These are phyloP conservation scores for Phyllachora maydis DNA, from an alignment of 2,329 filamentous ascomycete species.

Conservation along the genomic window DNA sequence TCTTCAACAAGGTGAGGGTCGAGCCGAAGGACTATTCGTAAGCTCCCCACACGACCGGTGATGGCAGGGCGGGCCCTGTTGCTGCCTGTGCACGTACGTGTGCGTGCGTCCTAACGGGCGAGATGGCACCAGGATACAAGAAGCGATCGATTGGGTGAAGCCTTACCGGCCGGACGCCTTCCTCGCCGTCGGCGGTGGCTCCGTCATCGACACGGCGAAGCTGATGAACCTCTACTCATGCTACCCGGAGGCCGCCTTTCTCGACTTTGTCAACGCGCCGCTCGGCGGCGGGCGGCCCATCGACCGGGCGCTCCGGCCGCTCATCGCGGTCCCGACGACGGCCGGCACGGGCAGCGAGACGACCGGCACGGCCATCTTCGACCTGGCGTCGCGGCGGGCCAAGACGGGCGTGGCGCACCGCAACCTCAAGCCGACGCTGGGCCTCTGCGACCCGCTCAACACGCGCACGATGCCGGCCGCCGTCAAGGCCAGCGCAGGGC, in stretches of 20 bases:
- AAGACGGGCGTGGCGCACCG: constrained; percentile 95
- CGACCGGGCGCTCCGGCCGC: constrained; percentile 46
- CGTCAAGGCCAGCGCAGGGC: constrained; percentile 75
- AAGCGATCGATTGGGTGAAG: constrained; percentile 75
- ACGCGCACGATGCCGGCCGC: constrained; percentile 90
- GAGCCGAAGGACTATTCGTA: constrained; percentile 91
- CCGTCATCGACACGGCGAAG: constrained; percentile 95
- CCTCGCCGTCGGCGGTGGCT: constrained; percentile 78
- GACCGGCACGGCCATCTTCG: constrained; percentile 94
- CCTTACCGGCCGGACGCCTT: constrained; percentile 71
- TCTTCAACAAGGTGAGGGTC: constrained; percentile 63
- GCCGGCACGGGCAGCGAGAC: constrained; percentile 84
- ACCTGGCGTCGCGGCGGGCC: constrained; percentile 69
- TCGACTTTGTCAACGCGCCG: constrained; percentile 95
- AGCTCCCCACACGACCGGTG: constrained; percentile 13
- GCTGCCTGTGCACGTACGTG: constrained; percentile 2
- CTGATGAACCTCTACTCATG: constrained; percentile 92
- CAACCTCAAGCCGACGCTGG: constrained; percentile 84
- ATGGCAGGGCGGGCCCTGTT: background rate
- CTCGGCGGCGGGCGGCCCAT: constrained; percentile 69
- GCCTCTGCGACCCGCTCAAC: constrained; percentile 72
- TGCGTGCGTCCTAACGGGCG: background rate
- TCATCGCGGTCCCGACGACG: constrained; percentile 71
- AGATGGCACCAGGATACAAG: constrained; percentile 46
- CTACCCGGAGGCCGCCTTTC: constrained; percentile 80